Evolutionary conservation across 164 flowering plant species (phyloP).

Genomic region (Tinospora cordifolia): DNA sequence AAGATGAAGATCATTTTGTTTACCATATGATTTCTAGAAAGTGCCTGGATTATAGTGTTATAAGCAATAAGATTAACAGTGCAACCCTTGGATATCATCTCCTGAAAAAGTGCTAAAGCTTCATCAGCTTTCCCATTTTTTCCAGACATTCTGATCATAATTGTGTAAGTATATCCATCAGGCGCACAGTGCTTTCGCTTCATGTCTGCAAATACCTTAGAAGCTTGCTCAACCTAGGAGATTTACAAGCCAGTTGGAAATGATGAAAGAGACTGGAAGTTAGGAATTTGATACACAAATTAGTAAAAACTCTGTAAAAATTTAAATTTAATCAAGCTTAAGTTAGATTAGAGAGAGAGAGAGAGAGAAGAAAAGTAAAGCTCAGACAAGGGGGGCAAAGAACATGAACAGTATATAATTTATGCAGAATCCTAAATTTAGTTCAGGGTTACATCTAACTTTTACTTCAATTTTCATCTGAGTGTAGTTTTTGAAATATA

Average conservation of each 20-base stretch:
- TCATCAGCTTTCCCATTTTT: constrained; percentile 53
- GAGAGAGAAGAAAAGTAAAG: not conserved
- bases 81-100: constrained; percentile 61
- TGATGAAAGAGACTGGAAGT: not conserved
- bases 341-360: no score
- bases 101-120: constrained; percentile 58
- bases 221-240: constrained; percentile 65
- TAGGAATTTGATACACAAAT: not conserved
- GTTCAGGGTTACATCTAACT: no score
- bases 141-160: constrained; percentile 77
- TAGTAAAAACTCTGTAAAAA: not conserved
- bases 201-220: constrained; percentile 76
- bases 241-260: constrained; percentile 41
- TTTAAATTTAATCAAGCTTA: not conserved
- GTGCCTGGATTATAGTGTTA: constrained; percentile 77
- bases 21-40: constrained; percentile 53
- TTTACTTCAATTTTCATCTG: no score
- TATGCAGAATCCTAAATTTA: no score
- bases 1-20: constrained; percentile 62
- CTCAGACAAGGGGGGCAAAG: no score
- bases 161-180: constrained; percentile 80
- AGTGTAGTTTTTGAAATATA: no score
- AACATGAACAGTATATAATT: no score
- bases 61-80: constrained; percentile 57
- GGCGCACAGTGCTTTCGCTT: constrained; percentile 66